Base-by-base conservation (phyloP, 352 stramenopile species). In the Elongisporangium prolatum region DNA sequence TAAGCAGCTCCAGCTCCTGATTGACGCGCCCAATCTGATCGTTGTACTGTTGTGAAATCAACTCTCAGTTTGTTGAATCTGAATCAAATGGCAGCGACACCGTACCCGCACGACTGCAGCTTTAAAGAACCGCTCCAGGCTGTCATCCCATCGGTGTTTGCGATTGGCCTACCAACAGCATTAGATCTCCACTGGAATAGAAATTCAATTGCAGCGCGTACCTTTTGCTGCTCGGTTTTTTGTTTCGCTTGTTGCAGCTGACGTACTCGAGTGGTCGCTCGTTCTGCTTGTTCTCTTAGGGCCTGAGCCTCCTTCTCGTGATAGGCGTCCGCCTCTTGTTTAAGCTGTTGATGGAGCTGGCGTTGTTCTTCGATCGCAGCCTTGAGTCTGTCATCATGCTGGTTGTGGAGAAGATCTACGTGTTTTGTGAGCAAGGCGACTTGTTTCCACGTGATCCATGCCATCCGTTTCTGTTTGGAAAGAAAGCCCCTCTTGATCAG, bases 1-100 rank as follows among this genome's bases (percentile, higher is more conserved):
- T 67, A 14, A 89, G 61, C 20, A 58, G n/a, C 38, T 92, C 80
- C 0, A 92, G 65, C 21, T 76, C 56, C 0, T 61, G 52, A 22
- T 64, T 77, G 11, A 73, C 62, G 3, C 64, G 28, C 2, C 64
- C 52, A 28, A 90, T 86, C 44, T 76, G 68, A 0, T 68, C 47
- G 52, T 92, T 78, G 22, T 72, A 84, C 83, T 92, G 22, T 47
- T 14, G 10, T 52, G 21, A 47, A 50, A 34, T 8, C 28, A 40
- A 13, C 28, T 8, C 28, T 13, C 28, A 40, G 24, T 40, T 8
- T 40, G 24, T 34, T 34, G 24, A n/a, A n/a, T n/a, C n/a, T 34
- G 24, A 34, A 37, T 13, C 6, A 2, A 22, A 55, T 11, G 21
- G 24, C 21, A 52, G 11, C 34, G 6, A 40, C n/a, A 10, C 3